phyloP scores from a whole-genome alignment of 2,329 filamentous ascomycete genomes.

The Aspergillus spinulosporus region DNA sequence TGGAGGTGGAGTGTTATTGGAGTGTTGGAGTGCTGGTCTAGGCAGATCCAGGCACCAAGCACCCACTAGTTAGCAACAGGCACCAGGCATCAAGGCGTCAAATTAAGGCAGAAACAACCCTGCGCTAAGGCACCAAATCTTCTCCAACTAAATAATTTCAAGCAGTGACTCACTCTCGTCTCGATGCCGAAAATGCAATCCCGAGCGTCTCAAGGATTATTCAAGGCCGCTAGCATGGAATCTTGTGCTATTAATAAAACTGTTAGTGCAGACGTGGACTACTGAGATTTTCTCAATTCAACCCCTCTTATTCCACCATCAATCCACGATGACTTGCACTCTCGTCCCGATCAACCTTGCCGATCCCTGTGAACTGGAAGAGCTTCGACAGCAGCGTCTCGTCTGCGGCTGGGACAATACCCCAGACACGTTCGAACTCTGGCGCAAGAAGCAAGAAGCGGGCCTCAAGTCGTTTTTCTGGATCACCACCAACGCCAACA shows the following conservation, averaged over 20 bases:
- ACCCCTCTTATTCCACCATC: neutral
- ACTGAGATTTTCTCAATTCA: neutral
- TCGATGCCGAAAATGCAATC: neutral
- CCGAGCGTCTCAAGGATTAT: neutral
- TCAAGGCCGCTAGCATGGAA: neutral
- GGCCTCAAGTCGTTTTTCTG: slow-evolving; percentile 24
- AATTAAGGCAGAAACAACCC: neutral
- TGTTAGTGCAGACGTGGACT: neutral
- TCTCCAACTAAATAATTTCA: neutral
- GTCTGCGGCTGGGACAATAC: slow-evolving; percentile 22
- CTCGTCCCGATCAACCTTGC: slow-evolving; percentile 22
- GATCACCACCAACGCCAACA: slow-evolving; percentile 12
- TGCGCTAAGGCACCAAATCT: neutral
- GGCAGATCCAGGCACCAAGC: neutral
- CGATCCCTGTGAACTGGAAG: slow-evolving; percentile 13
- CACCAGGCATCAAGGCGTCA: neutral
- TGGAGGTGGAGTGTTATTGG: too few relatives aligned
- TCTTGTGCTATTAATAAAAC: neutral
- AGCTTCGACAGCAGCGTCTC: slow-evolving; percentile 19
- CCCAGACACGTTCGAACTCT: slow-evolving; percentile 9
- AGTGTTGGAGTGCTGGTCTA: too few relatives aligned
- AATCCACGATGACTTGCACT: slow-evolving; percentile 6
- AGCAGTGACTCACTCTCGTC: neutral
- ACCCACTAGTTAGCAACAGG: neutral
- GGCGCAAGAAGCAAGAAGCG: slow-evolving; percentile 16